Conservation (phyloP, 2,329 filamentous ascomycete genomes). For the Alternaria gansuensis region DNA sequence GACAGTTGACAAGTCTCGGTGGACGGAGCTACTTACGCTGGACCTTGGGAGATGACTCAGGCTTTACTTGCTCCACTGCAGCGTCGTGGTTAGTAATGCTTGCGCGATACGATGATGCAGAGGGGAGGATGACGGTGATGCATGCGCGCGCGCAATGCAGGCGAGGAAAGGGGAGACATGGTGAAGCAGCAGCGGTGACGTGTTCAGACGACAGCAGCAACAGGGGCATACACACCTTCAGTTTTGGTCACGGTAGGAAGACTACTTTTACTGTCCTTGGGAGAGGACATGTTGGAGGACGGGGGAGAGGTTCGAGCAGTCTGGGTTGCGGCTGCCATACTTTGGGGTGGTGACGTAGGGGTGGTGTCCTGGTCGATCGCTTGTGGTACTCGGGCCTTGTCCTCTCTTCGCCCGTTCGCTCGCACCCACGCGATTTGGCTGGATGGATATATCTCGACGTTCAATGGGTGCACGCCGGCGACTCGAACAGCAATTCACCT, state of each 20-base stretch:
- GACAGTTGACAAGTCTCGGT: conserved; percentile 12
- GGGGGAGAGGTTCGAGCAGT: conserved; percentile 48
- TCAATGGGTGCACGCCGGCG: conserved; percentile 22
- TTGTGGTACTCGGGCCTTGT: conserved; percentile 38
- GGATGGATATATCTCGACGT: conserved; percentile 26
- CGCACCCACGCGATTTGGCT: conserved; percentile 33
- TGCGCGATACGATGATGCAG: conserved; percentile 16
- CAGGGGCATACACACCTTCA: conserved; percentile 45
- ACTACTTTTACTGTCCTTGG: conserved; percentile 50
- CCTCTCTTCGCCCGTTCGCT: conserved; percentile 32
- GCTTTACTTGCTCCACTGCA: conserved; percentile 38
- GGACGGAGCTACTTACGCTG: conserved; percentile 35
- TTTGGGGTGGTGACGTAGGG: conserved; percentile 50
- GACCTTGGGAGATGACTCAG: conserved; percentile 34
- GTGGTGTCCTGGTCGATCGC: conserved; percentile 42
- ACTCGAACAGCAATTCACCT: conserved; percentile 17
- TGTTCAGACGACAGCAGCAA: conserved; percentile 8
- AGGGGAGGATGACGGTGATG: conserved; percentile 25
- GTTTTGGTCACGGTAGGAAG: conserved; percentile 44
- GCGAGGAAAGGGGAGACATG: conserved; percentile 1
- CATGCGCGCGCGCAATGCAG: conserved; percentile 19
- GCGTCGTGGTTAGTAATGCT: conserved; percentile 33
- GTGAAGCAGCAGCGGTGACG: background rate
- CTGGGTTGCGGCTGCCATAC: conserved; percentile 50
- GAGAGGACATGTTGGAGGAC: conserved; percentile 52